Percentiles rank a stretch among this genome's conserved stretches.
Evolutionary conservation across 768 basidiomycete species (phyloP).

Genomic region (Tricholomella constricta): DNA sequence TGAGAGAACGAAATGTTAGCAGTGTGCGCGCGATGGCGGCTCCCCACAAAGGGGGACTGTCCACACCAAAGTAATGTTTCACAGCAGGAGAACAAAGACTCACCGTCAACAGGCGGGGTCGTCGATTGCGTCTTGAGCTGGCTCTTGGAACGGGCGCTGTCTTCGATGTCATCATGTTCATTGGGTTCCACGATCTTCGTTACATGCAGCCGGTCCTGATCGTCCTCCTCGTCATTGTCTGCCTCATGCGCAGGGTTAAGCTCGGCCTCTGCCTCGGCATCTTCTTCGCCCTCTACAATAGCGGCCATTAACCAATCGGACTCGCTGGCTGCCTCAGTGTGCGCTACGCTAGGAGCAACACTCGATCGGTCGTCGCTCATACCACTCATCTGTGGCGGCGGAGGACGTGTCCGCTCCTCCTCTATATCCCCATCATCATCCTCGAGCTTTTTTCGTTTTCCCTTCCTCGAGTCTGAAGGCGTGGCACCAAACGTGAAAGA

Average conservation of each 20-base stretch:
- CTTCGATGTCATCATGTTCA: conserved; percentile 31
- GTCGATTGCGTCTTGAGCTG: conserved; percentile 20
- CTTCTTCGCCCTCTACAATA: conserved; percentile 72
- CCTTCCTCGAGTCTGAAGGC: conserved; percentile 68
- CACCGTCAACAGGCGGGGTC: conserved; percentile 49
- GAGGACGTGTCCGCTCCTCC: conserved; percentile 67
- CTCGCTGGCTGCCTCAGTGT: conserved; percentile 77
- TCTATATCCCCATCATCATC: conserved; percentile 84
- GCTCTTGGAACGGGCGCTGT: conserved; percentile 18
- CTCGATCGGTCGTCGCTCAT: conserved; percentile 59
- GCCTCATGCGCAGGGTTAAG: conserved; percentile 37
- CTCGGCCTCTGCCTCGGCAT: conserved; percentile 45
- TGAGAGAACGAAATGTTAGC: conserved; percentile 60
- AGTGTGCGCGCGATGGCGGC: conserved; percentile 53
- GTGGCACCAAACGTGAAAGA: conserved; percentile 48
- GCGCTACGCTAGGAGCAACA: conserved; percentile 57
- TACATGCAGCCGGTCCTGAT: conserved; percentile 45
- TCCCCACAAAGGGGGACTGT: conserved; percentile 44
- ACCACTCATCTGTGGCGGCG: conserved; percentile 55
- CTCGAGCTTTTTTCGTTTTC: conserved; percentile 87
- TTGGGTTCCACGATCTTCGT: conserved; percentile 40
- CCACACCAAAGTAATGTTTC: conserved; percentile 44
- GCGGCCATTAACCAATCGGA: conserved; percentile 90
- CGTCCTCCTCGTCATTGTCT: conserved; percentile 42
- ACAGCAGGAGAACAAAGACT: conserved; percentile 43